Base-by-base conservation (phyloP, 108 stramenopile species). In the Cylindrotheca fusiformis region DNA sequence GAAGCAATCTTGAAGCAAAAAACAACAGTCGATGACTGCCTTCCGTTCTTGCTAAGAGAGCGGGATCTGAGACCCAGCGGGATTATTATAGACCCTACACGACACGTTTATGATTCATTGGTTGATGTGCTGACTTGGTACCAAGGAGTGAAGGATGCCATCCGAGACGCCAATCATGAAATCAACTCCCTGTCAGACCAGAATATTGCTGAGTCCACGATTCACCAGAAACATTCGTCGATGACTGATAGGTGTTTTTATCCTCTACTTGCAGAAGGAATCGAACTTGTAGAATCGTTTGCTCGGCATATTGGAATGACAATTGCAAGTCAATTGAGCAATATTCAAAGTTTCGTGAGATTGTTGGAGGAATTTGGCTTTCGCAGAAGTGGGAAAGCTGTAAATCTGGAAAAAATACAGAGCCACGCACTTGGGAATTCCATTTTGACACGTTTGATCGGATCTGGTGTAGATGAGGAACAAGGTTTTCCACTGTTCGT, bases 51-150 rank as follows among this genome's bases (percentile, higher is more conserved):
- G 31, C n/a, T 25, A 22, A 32, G 8, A 41, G 60, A 53, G 25
- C 31, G 71, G 26, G 53, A 69, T 25, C 46, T 44, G 2, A 69
- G 85, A 20, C 90, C 87, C 18, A 75, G 66, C 66, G 90, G 90
- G 6, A 71, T 91, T 20, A 75, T 84, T 30, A 60, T 86, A 30
- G 53, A 88, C 26, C 90, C 87, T 36, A 67, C 78, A 3, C 53
- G 67, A 22, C 71, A 75, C 14, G 61, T 69, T 12, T 51, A 81
- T 31, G 76, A 84, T 63, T 32, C 76, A 24, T 69, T 78, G 55
- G 26, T 78, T 18, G 71, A 79, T 25, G 52, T 85, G 18, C 78
- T 86, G 41, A 50, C 27, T 17, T 91, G 90, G 90, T 58, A 80
- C 41, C 49, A 71, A 10, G 55, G 56, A 24, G 44, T 68, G 1